These are phyloP conservation scores for Scutellospora calospora DNA, from an alignment of 371 early-diverging fungal species.

Conservation along the genomic window DNA sequence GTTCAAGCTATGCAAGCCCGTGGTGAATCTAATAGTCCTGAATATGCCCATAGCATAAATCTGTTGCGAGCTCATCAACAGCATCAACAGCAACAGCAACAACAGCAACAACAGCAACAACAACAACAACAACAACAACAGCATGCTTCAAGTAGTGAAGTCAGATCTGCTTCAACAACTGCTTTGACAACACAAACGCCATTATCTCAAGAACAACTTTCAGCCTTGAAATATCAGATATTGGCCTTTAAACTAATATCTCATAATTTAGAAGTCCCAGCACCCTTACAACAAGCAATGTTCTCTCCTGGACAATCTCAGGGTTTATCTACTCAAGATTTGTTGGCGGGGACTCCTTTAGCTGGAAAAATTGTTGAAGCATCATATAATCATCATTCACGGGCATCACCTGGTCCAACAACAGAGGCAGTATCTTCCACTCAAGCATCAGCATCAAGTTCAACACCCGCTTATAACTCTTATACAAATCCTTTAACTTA, in stretches of 20 bases:
- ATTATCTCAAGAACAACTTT: constrained; percentile 73
- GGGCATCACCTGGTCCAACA: background rate
- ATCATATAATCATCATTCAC: constrained; percentile 46
- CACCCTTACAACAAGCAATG: constrained; percentile 74
- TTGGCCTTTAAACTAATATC: constrained; percentile 82
- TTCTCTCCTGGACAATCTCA: constrained; percentile 58
- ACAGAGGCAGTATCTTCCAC: background rate
- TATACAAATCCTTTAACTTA: constrained; percentile 43
- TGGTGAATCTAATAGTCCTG: constrained; percentile 76
- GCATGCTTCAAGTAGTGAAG: constrained; percentile 18
- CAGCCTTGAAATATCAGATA: constrained; percentile 80
- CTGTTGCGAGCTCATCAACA: constrained; percentile 63
- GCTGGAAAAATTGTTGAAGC: constrained; percentile 45
- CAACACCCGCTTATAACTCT: background rate
- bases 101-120: background rate
- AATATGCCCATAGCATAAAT: constrained; percentile 73
- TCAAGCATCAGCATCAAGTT: background rate
- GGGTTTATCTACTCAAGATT: constrained; percentile 49
- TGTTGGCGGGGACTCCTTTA: constrained; percentile 49
- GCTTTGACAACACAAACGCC: constrained; percentile 50
- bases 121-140: constrained; percentile 46
- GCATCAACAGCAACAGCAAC: constrained; percentile 49
- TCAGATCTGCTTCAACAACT: constrained; percentile 42
- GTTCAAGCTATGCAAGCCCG: constrained; percentile 52
- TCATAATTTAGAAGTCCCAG: constrained; percentile 82